A percentile compares a stretch with the other conserved stretches of the same genome.
Evolutionary conservation across 2,329 filamentous ascomycete genomes (phyloP).

Genomic region (Xylaria sp.): DNA sequence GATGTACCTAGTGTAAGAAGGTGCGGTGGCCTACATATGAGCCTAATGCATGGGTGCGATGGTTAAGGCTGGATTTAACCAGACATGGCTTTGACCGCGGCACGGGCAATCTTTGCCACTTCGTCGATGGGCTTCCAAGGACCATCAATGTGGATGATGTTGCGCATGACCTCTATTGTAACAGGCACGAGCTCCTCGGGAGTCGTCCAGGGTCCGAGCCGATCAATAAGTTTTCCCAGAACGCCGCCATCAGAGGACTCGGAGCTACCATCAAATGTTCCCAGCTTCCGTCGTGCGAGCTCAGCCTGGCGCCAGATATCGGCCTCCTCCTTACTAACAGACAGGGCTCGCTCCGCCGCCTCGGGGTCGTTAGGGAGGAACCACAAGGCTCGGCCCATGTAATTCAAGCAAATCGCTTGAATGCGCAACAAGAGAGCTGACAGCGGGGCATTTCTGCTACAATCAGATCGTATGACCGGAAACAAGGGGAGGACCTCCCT

Average conservation of each 20-base stretch:
- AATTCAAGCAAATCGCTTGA: constrained; percentile 28
- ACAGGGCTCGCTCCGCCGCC: constrained; percentile 19
- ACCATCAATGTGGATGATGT: constrained; percentile 24
- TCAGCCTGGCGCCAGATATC: constrained; percentile 29
- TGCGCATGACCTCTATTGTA: constrained; percentile 28
- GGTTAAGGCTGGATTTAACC: constrained; percentile 3
- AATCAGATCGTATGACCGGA: constrained; percentile 25
- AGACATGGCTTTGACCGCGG: constrained; percentile 22
- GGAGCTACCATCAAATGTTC: constrained; percentile 23
- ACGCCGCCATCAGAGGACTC: constrained; percentile 27
- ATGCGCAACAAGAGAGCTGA: constrained; percentile 29
- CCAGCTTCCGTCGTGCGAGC: constrained; percentile 24
- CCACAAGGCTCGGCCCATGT: constrained; percentile 25
- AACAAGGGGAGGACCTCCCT: constrained; percentile 27
- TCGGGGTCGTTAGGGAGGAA: constrained; percentile 23
- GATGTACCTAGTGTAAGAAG: constrained; percentile 26
- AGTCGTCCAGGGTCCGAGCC: constrained; percentile 31
- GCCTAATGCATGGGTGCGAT: not conserved
- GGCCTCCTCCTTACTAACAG: constrained; percentile 27
- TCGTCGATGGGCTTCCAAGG: constrained; percentile 29
- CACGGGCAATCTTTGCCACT: constrained; percentile 23
- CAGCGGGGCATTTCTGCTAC: constrained; percentile 20
- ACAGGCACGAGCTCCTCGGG: constrained; percentile 29
- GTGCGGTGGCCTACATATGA: not conserved
- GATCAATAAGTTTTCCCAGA: constrained; percentile 31